A percentile compares a stretch with the other conserved stretches of the same genome.
Conservation (phyloP, 371 early-diverging fungal genomes). For the Dichotomocladium elegans region DNA sequence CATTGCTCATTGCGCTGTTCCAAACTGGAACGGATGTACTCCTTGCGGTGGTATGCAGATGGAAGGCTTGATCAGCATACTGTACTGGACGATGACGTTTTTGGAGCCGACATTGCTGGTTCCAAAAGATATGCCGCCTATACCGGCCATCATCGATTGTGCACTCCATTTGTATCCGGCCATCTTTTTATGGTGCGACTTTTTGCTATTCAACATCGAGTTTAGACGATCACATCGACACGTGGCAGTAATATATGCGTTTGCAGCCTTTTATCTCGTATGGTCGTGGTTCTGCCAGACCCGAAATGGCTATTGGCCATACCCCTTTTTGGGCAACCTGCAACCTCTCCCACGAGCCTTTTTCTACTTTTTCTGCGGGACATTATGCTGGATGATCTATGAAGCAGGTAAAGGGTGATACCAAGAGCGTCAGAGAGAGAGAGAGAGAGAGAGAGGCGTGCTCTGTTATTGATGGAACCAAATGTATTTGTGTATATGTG, state of each 20-base stretch:
- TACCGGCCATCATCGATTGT: slow-evolving; percentile 29
- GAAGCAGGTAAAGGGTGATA: slow-evolving; percentile 36
- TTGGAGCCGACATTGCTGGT: slow-evolving; percentile 29
- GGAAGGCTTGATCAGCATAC: slow-evolving; percentile 35
- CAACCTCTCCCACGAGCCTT: slow-evolving; percentile 11
- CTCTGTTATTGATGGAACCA: no score
- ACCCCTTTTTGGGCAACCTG: slow-evolving; percentile 39
- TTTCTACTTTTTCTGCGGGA: slow-evolving; percentile 29
- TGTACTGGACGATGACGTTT: slow-evolving; percentile 41
- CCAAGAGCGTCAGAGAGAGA: not conserved
- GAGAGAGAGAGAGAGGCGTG: no score
- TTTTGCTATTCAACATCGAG: slow-evolving; percentile 32
- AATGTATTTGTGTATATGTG: no score
- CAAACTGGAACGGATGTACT: no score
- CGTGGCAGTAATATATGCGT: slow-evolving; percentile 26
- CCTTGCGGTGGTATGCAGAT: slow-evolving; percentile 25
- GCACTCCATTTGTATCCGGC: slow-evolving; percentile 42
- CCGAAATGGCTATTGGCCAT: slow-evolving; percentile 36
- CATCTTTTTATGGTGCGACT: slow-evolving; percentile 38
- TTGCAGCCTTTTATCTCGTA: slow-evolving; percentile 21
- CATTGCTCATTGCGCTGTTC: no score
- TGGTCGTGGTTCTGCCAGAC: slow-evolving; percentile 40
- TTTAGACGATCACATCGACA: slow-evolving; percentile 34
- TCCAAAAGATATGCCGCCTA: slow-evolving; percentile 28
- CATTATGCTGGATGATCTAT: slow-evolving; percentile 35